A percentile compares a stretch with the other conserved stretches of the same genome.
Evolutionary conservation across 441 rosid species (phyloP).

Genomic region (Caryocar brasiliense): DNA sequence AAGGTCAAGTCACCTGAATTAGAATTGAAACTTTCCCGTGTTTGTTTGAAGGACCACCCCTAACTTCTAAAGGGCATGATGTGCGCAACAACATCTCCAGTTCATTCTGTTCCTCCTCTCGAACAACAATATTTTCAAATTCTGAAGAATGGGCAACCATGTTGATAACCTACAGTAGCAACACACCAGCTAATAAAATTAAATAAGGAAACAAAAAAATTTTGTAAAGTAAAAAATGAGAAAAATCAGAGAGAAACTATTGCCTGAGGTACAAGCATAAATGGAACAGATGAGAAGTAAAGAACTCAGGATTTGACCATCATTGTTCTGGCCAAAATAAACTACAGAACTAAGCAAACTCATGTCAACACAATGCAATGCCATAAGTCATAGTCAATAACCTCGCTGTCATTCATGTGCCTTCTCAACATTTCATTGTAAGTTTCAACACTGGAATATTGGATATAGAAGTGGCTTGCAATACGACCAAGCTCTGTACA

Average conservation of each 20-base stretch:
- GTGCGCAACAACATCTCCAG: conserved; percentile 72
- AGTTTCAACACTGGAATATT: conserved; percentile 96
- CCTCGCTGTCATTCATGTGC: conserved; percentile 98
- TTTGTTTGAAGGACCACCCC: conserved; percentile 93
- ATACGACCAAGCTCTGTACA: conserved; percentile 99
- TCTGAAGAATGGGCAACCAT: conserved; percentile 99
- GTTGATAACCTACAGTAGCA: conserved; percentile 58
- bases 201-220: background rate
- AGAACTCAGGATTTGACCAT: background rate
- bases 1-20: conserved; percentile 58
- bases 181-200: conserved; percentile 6
- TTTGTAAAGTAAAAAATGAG: background rate
- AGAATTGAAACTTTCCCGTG: conserved; percentile 97
- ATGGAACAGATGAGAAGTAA: background rate
- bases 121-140: conserved; percentile 93
- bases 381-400: conserved; percentile 15
- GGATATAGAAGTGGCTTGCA: conserved; percentile 98
- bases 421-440: conserved; percentile 92
- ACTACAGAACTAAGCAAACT: conserved; percentile 4
- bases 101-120: conserved; percentile 98
- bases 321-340: conserved; percentile 2
- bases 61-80: conserved; percentile 84
- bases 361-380: conserved; percentile 7
- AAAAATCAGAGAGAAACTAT: background rate
- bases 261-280: background rate